Evolutionary conservation across 768 basidiomycete genomes (phyloP).

Genomic region (Kwoniella europaea): DNA sequence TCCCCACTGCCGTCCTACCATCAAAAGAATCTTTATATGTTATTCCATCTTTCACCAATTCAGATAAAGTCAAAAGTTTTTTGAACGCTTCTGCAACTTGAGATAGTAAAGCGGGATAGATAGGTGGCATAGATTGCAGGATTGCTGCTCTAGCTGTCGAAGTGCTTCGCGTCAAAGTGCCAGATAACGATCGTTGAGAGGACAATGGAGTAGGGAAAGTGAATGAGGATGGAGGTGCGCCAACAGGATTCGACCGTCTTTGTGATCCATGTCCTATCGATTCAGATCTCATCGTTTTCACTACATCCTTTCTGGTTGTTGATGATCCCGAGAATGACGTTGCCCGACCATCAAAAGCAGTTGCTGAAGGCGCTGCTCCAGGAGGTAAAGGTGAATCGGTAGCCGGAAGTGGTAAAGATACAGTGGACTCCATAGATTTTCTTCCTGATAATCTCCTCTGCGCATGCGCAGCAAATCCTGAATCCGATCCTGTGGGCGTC

Average conservation of each 20-base stretch:
- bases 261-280: conserved; percentile 44
- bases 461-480: conserved; percentile 36
- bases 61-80: conserved; percentile 73
- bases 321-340: conserved; percentile 54
- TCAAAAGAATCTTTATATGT: conserved; percentile 97
- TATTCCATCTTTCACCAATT: conserved; percentile 90
- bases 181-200: conserved; percentile 46
- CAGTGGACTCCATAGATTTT: conserved; percentile 53
- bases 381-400: conserved; percentile 32
- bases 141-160: conserved; percentile 55
- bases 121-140: conserved; percentile 70
- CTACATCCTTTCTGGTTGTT: conserved; percentile 36
- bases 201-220: conserved; percentile 42
- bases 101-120: conserved; percentile 95
- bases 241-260: conserved; percentile 12
- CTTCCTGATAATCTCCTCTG: conserved; percentile 40
- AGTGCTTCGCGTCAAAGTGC: conserved; percentile 36
- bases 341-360: conserved; percentile 39
- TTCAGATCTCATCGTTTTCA: conserved; percentile 46
- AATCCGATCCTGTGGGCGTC: conserved; percentile 44
- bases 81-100: conserved; percentile 93
- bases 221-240: conserved; percentile 37
- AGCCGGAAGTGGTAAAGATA: conserved; percentile 38
- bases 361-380: conserved; percentile 38
- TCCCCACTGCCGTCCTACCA: conserved; percentile 94